These are phyloP conservation scores for Oldenlandia corymbosa DNA, from an alignment of 257 asterid genomes.

Conservation along the genomic window DNA sequence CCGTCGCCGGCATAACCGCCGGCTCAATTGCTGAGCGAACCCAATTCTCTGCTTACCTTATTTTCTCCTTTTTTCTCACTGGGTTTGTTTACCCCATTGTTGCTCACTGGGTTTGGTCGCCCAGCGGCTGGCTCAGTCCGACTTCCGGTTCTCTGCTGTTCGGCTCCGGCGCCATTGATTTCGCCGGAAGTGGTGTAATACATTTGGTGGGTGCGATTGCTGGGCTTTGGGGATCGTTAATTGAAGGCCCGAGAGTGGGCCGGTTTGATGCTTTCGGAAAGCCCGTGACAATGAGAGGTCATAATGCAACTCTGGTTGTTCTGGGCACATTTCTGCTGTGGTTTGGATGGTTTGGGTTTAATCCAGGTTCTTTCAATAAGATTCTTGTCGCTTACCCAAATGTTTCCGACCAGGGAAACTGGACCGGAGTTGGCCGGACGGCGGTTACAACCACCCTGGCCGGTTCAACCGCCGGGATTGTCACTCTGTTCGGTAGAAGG, in stretches of 20 bases:
- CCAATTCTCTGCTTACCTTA: conserved; percentile 48
- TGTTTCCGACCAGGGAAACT: conserved; percentile 31
- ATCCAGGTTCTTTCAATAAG: conserved; percentile 48
- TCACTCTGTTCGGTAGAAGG: conserved; percentile 43
- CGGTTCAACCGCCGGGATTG: conserved; percentile 47
- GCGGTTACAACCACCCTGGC: conserved; percentile 50
- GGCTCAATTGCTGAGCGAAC: conserved; percentile 69
- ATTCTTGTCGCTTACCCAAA: conserved; percentile 39
- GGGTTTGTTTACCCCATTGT: conserved; percentile 60
- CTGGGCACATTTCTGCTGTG: conserved; percentile 46
- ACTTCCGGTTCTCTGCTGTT: conserved; percentile 25
- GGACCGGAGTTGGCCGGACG: conserved; percentile 47
- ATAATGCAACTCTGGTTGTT: conserved; percentile 49
- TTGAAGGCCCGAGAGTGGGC: conserved; percentile 55
- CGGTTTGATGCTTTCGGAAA: conserved; percentile 48
- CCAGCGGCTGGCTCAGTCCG: conserved; percentile 46
- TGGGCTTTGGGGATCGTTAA: conserved; percentile 47
- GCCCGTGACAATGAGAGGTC: conserved; percentile 42
- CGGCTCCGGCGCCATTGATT: conserved; percentile 51
- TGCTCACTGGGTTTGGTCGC: conserved; percentile 63
- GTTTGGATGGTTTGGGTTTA: conserved; percentile 67
- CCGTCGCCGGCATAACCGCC: conserved; percentile 64
- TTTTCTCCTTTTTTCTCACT: conserved; percentile 49
- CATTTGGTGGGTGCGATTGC: conserved; percentile 57
- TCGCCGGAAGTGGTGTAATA: conserved; percentile 55